These are phyloP conservation scores for Echium plantagineum DNA, from an alignment of 257 asterid genomes.

Conservation along the genomic window DNA sequence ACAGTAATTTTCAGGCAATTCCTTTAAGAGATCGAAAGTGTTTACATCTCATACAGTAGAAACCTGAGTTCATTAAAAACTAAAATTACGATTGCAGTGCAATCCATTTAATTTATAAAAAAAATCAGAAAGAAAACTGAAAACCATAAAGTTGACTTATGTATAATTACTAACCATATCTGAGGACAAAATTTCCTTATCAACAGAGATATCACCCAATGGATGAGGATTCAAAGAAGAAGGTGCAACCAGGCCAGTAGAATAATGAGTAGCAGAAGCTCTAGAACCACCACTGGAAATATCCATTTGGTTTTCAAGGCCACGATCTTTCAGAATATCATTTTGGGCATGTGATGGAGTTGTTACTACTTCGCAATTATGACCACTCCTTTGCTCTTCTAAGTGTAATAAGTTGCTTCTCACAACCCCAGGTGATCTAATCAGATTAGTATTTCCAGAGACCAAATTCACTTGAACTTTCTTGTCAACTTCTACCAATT, in stretches of 20 bases:
- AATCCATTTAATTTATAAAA: neutral
- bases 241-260: slow-evolving; percentile 21
- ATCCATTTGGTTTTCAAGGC: slow-evolving; percentile 19
- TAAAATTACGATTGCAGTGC: neutral
- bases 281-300: slow-evolving; percentile 24
- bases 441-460: slow-evolving; percentile 26
- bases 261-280: slow-evolving; percentile 10
- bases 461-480: slow-evolving; percentile 21
- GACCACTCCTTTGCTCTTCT: slow-evolving; percentile 22
- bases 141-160: neutral
- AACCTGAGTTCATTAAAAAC: neutral
- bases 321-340: slow-evolving; percentile 20
- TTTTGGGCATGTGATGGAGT: slow-evolving; percentile 8
- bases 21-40: neutral
- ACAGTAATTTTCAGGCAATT: neutral
- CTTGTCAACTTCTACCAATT: slow-evolving; percentile 45
- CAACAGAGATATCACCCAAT: slow-evolving; percentile 20
- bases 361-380: slow-evolving; percentile 17
- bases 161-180: slow-evolving; percentile 20
- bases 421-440: slow-evolving; percentile 20
- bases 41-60: slow-evolving; percentile 3
- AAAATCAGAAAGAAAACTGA: too few species aligned
- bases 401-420: slow-evolving; percentile 3
- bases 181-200: slow-evolving; percentile 26
- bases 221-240: slow-evolving; percentile 17